These are phyloP conservation scores for Inonotus hispidus DNA, from an alignment of 1,284 basidiomycete species.

Conservation along the genomic window DNA sequence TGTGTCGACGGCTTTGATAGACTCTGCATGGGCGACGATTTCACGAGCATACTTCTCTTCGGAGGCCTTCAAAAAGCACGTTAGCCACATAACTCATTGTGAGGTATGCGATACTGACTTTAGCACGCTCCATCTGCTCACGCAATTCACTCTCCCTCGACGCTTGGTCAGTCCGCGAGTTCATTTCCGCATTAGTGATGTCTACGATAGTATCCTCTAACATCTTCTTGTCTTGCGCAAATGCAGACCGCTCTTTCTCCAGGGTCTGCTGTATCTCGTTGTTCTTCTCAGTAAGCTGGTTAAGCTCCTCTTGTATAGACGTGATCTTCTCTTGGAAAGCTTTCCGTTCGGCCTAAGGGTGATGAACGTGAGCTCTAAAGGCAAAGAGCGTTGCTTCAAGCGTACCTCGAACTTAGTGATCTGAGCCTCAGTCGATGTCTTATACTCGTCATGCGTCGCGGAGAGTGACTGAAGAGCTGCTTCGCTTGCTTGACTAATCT, in stretches of 20 bases:
- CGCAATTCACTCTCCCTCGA: slow-evolving; percentile 61
- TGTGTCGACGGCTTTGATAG: slow-evolving; percentile 65
- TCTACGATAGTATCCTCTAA: slow-evolving; percentile 76
- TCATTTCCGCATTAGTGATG: slow-evolving; percentile 62
- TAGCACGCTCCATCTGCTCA: slow-evolving; percentile 63
- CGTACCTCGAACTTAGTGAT: slow-evolving; percentile 62
- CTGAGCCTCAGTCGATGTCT: slow-evolving; percentile 58
- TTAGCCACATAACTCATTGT: neutral
- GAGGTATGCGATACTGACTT: slow-evolving; percentile 36
- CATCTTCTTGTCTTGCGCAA: slow-evolving; percentile 73
- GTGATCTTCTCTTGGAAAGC: slow-evolving; percentile 60
- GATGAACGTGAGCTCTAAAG: slow-evolving; percentile 6
- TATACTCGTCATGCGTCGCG: slow-evolving; percentile 75
- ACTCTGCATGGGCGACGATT: slow-evolving; percentile 78
- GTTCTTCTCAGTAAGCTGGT: slow-evolving; percentile 44
- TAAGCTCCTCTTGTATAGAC: slow-evolving; percentile 51
- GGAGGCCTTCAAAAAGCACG: slow-evolving; percentile 46
- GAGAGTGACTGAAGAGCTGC: slow-evolving; percentile 67
- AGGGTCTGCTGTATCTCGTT: slow-evolving; percentile 58
- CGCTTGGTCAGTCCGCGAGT: slow-evolving; percentile 55
- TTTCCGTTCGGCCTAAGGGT: slow-evolving; percentile 56
- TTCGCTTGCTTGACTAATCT: slow-evolving; percentile 79
- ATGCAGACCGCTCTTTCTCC: slow-evolving; percentile 60
- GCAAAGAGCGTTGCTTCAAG: slow-evolving; percentile 6
- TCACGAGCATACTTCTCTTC: slow-evolving; percentile 79